These are phyloP conservation scores for Penicillium pancosmium DNA, from an alignment of 495 filamentous ascomycete species.

Conservation along the genomic window DNA sequence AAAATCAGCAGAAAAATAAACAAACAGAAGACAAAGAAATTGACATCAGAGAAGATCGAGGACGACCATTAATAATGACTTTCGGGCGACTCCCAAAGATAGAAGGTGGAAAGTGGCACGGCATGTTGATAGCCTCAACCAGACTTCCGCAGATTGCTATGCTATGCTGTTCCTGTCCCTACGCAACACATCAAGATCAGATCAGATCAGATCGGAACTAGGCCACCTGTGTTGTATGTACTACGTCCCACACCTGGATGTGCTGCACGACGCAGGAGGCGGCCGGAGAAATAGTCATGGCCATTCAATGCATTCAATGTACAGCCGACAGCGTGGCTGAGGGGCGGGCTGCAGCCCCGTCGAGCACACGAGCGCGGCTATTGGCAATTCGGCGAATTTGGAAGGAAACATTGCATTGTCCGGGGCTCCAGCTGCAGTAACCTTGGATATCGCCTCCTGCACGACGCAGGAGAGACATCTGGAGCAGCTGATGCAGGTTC, in stretches of 20 bases:
- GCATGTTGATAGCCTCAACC: conserved; percentile 5
- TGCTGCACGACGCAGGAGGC: conserved; percentile 32
- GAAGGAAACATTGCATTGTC: conserved; percentile 20
- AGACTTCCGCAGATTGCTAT: neutral
- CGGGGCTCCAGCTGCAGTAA: neutral
- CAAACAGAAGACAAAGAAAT: neutral
- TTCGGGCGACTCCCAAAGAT: neutral
- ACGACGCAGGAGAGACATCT: conserved; percentile 1
- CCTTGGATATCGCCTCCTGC: neutral
- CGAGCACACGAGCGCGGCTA: conserved; percentile 14
- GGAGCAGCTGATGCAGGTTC: conserved; percentile 12
- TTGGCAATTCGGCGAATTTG: conserved; percentile 6
- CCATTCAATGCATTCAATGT: conserved; percentile 11
- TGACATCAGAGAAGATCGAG: neutral
- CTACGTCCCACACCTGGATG: neutral
- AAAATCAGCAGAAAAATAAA: neutral
- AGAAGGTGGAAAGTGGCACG: conserved; percentile 2
- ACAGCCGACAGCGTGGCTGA: conserved; percentile 11
- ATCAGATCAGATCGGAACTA: neutral
- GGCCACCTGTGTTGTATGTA: conserved; percentile 1
- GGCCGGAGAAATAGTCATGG: conserved; percentile 24
- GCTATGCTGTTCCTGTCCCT: neutral
- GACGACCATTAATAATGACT: neutral
- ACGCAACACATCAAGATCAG: neutral
- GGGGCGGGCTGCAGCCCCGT: conserved; percentile 10